Evolutionary conservation across 2,329 filamentous ascomycete species (phyloP).

Genomic region (Diaporthe caulivora): DNA sequence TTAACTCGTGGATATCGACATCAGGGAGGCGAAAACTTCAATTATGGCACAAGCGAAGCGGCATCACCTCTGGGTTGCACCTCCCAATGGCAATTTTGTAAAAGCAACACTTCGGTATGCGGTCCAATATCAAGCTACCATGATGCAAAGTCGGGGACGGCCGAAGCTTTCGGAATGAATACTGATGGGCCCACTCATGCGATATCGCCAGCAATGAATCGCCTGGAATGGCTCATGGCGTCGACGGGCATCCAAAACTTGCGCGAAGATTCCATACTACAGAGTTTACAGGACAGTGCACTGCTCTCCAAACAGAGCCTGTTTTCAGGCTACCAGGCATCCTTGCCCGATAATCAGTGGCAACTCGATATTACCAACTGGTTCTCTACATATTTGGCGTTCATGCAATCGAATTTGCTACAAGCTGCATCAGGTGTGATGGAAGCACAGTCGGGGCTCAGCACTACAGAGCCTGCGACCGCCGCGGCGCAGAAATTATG

Average conservation of each 20-base stretch:
- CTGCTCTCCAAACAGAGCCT: conserved; percentile 22
- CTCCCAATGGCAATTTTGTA: conserved; percentile 16
- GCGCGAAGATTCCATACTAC: background rate
- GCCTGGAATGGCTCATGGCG: background rate
- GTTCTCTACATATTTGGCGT: conserved; percentile 30
- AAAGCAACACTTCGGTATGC: background rate
- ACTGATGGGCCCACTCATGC: background rate
- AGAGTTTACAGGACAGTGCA: background rate
- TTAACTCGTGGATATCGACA: no score
- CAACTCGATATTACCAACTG: conserved; percentile 40
- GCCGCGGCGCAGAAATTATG: conserved; percentile 31
- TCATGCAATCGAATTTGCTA: conserved; percentile 34
- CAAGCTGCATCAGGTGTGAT: conserved; percentile 31
- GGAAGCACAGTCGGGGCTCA: background rate
- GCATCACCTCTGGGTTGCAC: background rate
- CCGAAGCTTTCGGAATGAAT: background rate
- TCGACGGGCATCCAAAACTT: background rate
- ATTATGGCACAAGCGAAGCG: background rate
- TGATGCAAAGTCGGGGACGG: background rate
- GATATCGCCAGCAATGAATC: background rate
- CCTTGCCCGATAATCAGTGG: conserved; percentile 40
- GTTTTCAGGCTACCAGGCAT: background rate
- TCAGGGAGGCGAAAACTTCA: no score
- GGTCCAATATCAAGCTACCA: background rate
- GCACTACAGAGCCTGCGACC: background rate